Conservation (phyloP, 2,329 filamentous ascomycete genomes). For the Aureobasidium sp. region DNA sequence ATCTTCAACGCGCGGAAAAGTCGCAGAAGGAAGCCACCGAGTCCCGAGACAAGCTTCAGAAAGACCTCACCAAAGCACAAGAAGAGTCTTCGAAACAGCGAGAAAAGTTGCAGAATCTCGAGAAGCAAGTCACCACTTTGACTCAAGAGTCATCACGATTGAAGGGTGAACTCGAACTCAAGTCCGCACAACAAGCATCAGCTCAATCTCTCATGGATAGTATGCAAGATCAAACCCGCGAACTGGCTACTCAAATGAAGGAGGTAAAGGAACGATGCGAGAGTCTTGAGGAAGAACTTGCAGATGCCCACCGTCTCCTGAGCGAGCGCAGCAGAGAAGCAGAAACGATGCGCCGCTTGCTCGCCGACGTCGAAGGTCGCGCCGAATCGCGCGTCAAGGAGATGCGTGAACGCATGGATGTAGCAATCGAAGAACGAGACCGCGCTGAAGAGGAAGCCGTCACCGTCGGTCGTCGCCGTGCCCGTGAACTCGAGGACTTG, state of each 20-base stretch:
- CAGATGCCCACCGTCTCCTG: constrained; percentile 77
- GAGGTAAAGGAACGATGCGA: constrained; percentile 76
- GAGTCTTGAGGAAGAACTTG: constrained; percentile 82
- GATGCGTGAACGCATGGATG: constrained; percentile 80
- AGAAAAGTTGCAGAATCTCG: constrained; percentile 61
- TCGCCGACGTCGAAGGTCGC: constrained; percentile 77
- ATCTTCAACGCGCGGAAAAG: constrained; percentile 67
- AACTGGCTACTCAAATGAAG: constrained; percentile 84
- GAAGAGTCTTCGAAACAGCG: constrained; percentile 55
- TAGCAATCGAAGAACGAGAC: constrained; percentile 88
- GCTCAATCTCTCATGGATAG: constrained; percentile 79
- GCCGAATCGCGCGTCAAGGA: constrained; percentile 77
- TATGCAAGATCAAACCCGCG: constrained; percentile 86
- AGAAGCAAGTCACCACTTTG: constrained; percentile 62
- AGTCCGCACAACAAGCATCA: constrained; percentile 74
- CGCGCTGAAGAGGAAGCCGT: constrained; percentile 84
- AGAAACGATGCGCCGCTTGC: constrained; percentile 85
- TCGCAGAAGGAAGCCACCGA: constrained; percentile 73
- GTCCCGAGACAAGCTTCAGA: constrained; percentile 58
- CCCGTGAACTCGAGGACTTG: constrained; percentile 80
- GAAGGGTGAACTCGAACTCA: constrained; percentile 74
- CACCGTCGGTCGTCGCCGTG: constrained; percentile 63
- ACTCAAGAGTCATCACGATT: constrained; percentile 58
- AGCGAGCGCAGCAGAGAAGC: constrained; percentile 82
- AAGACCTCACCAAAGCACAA: constrained; percentile 62